phyloP scores from a whole-genome alignment of 75 land plant species.

The Cupressus sempervirens region DNA sequence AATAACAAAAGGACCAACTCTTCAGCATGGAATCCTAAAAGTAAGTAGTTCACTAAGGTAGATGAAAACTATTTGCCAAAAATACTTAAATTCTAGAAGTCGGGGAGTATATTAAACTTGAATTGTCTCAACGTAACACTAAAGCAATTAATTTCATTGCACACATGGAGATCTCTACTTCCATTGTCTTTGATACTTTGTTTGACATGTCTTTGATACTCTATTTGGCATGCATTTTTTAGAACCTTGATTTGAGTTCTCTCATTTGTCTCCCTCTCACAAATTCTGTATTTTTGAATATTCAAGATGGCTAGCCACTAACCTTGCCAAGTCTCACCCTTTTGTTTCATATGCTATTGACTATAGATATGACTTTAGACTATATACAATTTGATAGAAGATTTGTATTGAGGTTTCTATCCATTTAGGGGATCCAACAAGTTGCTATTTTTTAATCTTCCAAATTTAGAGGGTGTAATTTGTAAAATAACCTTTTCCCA shows the following conservation, averaged over 20 bases:
- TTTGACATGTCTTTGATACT: too few relatives aligned
- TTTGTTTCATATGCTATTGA: neutral
- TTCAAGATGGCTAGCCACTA: neutral
- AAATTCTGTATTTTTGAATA: too few relatives aligned
- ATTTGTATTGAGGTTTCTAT: neutral
- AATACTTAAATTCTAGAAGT: neutral
- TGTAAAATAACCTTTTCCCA: neutral
- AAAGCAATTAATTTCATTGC: neutral
- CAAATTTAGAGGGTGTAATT: neutral
- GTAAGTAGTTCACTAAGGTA: neutral
- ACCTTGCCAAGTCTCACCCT: neutral
- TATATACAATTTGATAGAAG: neutral
- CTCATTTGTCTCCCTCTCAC: too few relatives aligned
- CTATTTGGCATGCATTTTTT: too few relatives aligned
- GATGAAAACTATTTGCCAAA: neutral
- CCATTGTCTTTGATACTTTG: neutral
- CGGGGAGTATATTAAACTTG: neutral
- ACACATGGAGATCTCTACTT: neutral
- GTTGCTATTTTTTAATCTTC: too few relatives aligned
- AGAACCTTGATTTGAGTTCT: neutral
- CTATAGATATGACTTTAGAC: neutral
- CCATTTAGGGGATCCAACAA: too few relatives aligned
- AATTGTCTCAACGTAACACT: neutral
- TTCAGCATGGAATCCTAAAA: neutral
- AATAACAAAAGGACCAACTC: neutral